These are phyloP conservation scores for Beauveria australis DNA, from an alignment of 2,329 filamentous ascomycete genomes.

Conservation along the genomic window DNA sequence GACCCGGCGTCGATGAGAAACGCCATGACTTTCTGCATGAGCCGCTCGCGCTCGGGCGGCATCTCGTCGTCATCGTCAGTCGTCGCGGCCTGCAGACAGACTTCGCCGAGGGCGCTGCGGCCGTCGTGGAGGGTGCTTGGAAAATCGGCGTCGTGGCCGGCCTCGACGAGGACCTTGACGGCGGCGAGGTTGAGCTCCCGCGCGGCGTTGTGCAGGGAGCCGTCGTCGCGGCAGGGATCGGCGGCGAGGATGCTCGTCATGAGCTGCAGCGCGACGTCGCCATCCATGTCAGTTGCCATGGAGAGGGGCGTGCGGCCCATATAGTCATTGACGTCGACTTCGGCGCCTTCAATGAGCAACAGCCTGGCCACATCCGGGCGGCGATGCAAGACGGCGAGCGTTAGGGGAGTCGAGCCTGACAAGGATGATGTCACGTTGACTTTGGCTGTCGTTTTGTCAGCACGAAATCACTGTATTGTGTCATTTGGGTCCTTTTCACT, in stretches of 20 bases:
- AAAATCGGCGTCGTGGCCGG: slow-evolving; percentile 56
- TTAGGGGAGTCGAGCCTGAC: slow-evolving; percentile 49
- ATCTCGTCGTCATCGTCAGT: slow-evolving; percentile 30
- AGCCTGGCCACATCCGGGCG: slow-evolving; percentile 49
- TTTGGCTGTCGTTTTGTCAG: slow-evolving; percentile 34
- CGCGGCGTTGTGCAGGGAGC: slow-evolving; percentile 58
- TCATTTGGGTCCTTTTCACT: slow-evolving; percentile 15
- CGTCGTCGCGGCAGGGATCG: slow-evolving; percentile 52
- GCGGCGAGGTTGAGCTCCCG: slow-evolving; percentile 49
- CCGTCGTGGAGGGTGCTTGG: slow-evolving; percentile 55
- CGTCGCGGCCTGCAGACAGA: slow-evolving; percentile 49
- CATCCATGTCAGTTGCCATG: slow-evolving; percentile 48
- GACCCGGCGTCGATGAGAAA: slow-evolving; percentile 49
- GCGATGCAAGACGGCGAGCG: slow-evolving; percentile 48
- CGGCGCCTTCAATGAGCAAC: slow-evolving; percentile 50
- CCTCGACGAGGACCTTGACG: slow-evolving; percentile 47
- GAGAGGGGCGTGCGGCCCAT: slow-evolving; percentile 51
- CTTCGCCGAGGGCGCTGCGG: slow-evolving; percentile 54
- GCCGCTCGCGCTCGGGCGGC: slow-evolving; percentile 38
- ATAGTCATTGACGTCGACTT: slow-evolving; percentile 50
- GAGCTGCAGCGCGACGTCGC: slow-evolving; percentile 44
- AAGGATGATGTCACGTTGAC: slow-evolving; percentile 45
- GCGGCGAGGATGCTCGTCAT: slow-evolving; percentile 47
- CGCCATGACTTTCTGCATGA: slow-evolving; percentile 48
- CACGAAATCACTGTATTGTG: slow-evolving; percentile 10